Base-by-base conservation (phyloP, 805 yeast species). In the Candida xiaguanensis region DNA sequence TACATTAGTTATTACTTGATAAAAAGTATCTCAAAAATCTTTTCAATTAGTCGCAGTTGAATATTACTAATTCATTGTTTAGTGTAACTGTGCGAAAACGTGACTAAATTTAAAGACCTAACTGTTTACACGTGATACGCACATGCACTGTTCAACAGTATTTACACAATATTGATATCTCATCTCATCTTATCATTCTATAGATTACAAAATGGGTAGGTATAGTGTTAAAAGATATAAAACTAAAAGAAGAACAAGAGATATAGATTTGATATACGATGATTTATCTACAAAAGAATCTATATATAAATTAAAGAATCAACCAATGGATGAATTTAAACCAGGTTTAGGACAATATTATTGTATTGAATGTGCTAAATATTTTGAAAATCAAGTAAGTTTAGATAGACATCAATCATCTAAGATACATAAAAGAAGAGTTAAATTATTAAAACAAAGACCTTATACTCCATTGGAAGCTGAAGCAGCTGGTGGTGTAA, bases 331-430 rank as follows among this genome's bases (percentile, higher is more conserved):
- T 61, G 98, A 91, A 64, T 78, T 80, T 31, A 82, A 83, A 56
- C 90, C 97, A 1, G 99, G 99, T 1, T 66, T 93, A 48, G 99
- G 96, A 12, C 98, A 93, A 63, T 83, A 78, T 62, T 93, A 87
- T 61, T 93, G 98, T 63, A 74, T 93, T 39, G 95, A 89, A 47
- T 93, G 99, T 71, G 95, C 95, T 35, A 85, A 83, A 58, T 88
- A 93, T 62, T 88, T 80, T 55, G 96, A 90, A 58, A 80, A 82
- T 41, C 88, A 84, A 32, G 59, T 63, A 23, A 84, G 95, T 6
- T 70, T 86, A 40, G 78, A 77, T 44, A 72, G 81, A 11, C 99
- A 93, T 65, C 64, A 74, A 46, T 77, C 78, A 50, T 72, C 84
- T 3, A 90, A 89, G 55, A 74, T 80, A 6, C 99, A 93, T 63